Conservation (phyloP, 176 grass and related monocot species). For the Poa annua region DNA sequence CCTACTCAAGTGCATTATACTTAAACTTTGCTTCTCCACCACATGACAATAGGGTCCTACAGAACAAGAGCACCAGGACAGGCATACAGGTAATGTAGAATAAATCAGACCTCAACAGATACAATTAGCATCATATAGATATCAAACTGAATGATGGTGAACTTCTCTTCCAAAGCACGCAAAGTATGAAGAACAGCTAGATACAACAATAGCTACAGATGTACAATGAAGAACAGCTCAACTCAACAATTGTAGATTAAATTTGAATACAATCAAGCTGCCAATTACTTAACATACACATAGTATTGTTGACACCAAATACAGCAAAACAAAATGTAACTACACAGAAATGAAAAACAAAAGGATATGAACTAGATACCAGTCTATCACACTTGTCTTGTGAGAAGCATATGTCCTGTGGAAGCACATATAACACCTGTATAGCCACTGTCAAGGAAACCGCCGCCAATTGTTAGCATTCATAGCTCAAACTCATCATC, state of each 20-base stretch:
- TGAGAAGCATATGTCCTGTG: conserved; percentile 42
- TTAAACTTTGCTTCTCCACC: neutral
- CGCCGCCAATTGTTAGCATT: conserved; percentile 29
- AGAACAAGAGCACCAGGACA: conserved; percentile 15
- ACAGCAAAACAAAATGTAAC: conserved; percentile 48
- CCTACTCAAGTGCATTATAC: conserved; percentile 22
- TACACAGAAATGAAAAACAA: conserved; percentile 42
- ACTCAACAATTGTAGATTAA: conserved; percentile 31
- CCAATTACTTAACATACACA: conserved; percentile 39
- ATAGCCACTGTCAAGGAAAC: conserved; percentile 34
- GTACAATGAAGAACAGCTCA: conserved; percentile 30
- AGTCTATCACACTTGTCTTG: conserved; percentile 50
- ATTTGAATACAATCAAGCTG: conserved; percentile 43
- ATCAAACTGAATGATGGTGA: conserved; percentile 20
- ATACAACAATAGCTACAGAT: conserved; percentile 33
- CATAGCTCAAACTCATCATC: conserved; percentile 95
- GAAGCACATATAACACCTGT: conserved; percentile 44
- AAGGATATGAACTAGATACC: conserved; percentile 58
- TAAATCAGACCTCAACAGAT: conserved; percentile 5
- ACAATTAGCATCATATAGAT: conserved; percentile 18
- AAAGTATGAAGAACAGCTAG: conserved; percentile 44
- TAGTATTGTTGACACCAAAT: conserved; percentile 40
- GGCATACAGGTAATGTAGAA: conserved; percentile 23
- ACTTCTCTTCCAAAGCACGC: neutral
- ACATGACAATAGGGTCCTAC: neutral